A percentile compares a stretch with the other conserved stretches of the same genome.
Evolutionary conservation across 306 rosid species (phyloP).

Genomic region (Dicorynia guianensis): DNA sequence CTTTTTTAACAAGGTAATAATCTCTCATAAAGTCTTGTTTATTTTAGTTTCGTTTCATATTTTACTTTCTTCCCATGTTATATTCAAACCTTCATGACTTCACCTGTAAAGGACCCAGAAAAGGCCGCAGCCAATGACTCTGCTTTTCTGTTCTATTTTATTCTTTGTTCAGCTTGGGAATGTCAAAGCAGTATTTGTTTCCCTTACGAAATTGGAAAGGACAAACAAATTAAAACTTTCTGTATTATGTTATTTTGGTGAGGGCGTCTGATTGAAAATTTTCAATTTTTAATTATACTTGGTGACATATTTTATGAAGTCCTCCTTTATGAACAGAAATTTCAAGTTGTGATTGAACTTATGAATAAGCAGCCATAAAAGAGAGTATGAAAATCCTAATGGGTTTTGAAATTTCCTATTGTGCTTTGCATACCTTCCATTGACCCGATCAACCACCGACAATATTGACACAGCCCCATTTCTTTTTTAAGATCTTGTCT

Average conservation of each 20-base stretch:
- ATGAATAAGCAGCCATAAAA: slow-evolving; percentile 14
- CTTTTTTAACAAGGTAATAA: slow-evolving; percentile 74
- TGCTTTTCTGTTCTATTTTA: neutral
- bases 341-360: slow-evolving; percentile 12
- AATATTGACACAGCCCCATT: neutral
- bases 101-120: neutral
- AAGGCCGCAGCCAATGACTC: neutral
- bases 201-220: neutral
- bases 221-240: neutral
- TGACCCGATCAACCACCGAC: slow-evolving; percentile 24
- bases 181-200: slow-evolving; percentile 31
- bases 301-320: neutral
- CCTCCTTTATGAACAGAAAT: slow-evolving; percentile 9
- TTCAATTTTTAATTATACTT: neutral
- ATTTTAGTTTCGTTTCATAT: neutral
- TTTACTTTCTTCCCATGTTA: neutral
- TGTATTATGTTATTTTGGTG: neutral
- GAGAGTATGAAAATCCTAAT: neutral
- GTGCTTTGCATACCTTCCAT: neutral
- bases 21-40: neutral
- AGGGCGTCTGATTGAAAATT: neutral
- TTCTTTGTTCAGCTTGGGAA: neutral
- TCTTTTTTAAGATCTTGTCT: too few species aligned
- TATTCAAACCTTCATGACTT: slow-evolving; percentile 5
- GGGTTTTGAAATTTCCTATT: slow-evolving; percentile 15